Conservation (phyloP, 2,329 filamentous ascomycete genomes). For the Exophiala bonariae region DNA sequence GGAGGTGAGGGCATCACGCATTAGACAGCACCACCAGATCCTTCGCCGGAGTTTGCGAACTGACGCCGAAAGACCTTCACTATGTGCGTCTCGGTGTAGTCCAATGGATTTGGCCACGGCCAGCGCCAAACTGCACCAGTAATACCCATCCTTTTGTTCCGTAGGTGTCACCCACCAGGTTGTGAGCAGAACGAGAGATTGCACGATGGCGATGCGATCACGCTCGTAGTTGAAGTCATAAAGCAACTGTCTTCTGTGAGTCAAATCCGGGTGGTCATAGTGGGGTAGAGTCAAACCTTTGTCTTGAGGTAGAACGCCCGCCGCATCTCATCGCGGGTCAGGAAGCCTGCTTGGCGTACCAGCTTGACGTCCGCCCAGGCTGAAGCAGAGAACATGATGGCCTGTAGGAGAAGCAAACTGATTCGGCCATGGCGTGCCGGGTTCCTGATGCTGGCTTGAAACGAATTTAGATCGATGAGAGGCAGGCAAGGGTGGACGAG, state of each 20-base stretch:
- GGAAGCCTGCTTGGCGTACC: slow-evolving; percentile 73
- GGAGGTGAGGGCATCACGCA: background rate
- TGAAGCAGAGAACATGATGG: slow-evolving; percentile 88
- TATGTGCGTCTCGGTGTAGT: background rate
- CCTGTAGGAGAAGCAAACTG: slow-evolving; percentile 85
- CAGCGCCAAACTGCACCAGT: slow-evolving; percentile 63
- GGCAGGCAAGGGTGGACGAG: slow-evolving; percentile 94
- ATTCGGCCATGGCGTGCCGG: slow-evolving; percentile 70
- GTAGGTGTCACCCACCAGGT: slow-evolving; percentile 97
- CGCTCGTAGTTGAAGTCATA: slow-evolving; percentile 95
- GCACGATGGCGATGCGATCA: slow-evolving; percentile 82
- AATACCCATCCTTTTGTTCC: slow-evolving; percentile 95
- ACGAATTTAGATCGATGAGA: slow-evolving; percentile 66
- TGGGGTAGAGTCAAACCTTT: background rate
- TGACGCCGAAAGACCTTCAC: background rate
- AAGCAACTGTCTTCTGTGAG: slow-evolving; percentile 69
- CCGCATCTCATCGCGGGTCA: slow-evolving; percentile 73
- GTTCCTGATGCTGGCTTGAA: slow-evolving; percentile 56
- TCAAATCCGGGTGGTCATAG: background rate
- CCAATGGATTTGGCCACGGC: background rate
- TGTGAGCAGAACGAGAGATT: slow-evolving; percentile 85
- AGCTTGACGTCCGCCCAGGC: slow-evolving; percentile 80
- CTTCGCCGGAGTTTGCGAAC: background rate
- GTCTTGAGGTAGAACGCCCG: slow-evolving; percentile 70
- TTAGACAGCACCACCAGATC: background rate